A percentile compares a stretch with the other conserved stretches of the same genome.
Evolutionary conservation across 768 basidiomycete species (phyloP).

Genomic region (Boletus sensibilis): DNA sequence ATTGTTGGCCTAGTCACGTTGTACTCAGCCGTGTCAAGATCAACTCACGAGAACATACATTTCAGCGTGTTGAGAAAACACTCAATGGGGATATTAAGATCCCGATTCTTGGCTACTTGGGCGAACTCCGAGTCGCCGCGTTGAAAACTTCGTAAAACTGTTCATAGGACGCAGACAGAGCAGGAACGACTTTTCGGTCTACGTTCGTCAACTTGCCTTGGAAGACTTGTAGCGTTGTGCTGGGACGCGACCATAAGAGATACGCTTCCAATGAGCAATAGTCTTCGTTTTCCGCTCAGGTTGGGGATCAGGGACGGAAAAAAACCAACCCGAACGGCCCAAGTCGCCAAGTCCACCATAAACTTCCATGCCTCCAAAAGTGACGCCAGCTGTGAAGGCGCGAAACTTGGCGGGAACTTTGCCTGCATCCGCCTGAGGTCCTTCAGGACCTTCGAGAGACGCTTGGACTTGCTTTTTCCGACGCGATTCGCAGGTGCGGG

Average conservation of each 20-base stretch:
- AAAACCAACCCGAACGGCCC: slow-evolving; percentile 8
- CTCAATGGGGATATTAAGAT: background rate
- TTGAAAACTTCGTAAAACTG: slow-evolving; percentile 10
- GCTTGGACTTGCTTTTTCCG: slow-evolving; percentile 11
- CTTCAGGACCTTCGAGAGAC: background rate
- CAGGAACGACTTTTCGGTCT: slow-evolving; percentile 10
- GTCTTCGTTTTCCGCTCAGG: background rate
- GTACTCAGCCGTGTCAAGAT: background rate
- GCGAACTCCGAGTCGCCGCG: background rate
- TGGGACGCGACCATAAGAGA: slow-evolving; percentile 16
- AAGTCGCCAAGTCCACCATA: slow-evolving; percentile 8
- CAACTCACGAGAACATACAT: slow-evolving; percentile 4
- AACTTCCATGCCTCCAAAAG: slow-evolving; percentile 12
- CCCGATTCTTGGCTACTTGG: background rate
- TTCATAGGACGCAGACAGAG: slow-evolving; percentile 2
- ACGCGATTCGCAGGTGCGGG: slow-evolving; percentile 9
- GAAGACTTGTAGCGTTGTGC: slow-evolving; percentile 9
- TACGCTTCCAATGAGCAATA: slow-evolving; percentile 4
- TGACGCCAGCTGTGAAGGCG: background rate
- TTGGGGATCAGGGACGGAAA: background rate
- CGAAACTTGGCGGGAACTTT: slow-evolving; percentile 9
- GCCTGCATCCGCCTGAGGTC: slow-evolving; percentile 1
- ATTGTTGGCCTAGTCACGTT: slow-evolving; percentile 1
- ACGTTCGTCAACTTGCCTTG: slow-evolving; percentile 4
- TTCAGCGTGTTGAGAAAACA: background rate